Evolutionary conservation across 306 rosid species (phyloP), one percentile per base, ranked within the genome.

Genomic region (Prunus campanulata): DNA sequence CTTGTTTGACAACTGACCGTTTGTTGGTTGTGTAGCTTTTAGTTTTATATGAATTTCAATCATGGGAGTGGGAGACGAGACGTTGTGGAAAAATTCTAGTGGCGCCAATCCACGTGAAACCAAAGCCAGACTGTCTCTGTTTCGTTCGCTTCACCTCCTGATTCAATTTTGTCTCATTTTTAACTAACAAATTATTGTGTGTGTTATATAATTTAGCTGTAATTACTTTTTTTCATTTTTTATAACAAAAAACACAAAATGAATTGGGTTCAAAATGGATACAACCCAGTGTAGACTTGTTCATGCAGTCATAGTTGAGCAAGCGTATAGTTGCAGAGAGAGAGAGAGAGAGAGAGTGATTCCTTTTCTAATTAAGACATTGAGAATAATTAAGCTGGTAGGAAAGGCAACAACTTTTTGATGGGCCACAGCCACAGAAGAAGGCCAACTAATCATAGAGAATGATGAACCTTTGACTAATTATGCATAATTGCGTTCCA

Each of bases 71-170:
- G 42, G 42, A 35, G 42, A 35, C 42, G 42, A 35, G 56, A 84
- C 68, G 85, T 78, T 85, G 87, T 85, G 88, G 90, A 83, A 55
- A 88, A 55, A 88, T 85, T 80, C 78, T 75, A 64, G 78, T 84
- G 79, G 63, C 80, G 68, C 49, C 75, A 83, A 71, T 74, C 88
- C 96, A 88, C 76, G 93, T 85, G 91, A 75, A 87, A 32, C 57
- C 78, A 57, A 56, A 78, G 60, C 75, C 74, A 76, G 61, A 49
- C 55, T 81, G 59, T 75, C 42, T 66, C 73, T 56, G 49, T 69
- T 72, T 82, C 70, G 63, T 81, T 64, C 75, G 81, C 80, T 86
- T 83, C 6, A 20, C 22, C 82, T 68, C 74, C 87, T 78, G 82
- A 74, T 77, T 80, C 76, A 25, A 11, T 16, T 83, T 77, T 74